Conservation (phyloP, 2,329 filamentous ascomycete species). For the Aspergillus sp. region DNA sequence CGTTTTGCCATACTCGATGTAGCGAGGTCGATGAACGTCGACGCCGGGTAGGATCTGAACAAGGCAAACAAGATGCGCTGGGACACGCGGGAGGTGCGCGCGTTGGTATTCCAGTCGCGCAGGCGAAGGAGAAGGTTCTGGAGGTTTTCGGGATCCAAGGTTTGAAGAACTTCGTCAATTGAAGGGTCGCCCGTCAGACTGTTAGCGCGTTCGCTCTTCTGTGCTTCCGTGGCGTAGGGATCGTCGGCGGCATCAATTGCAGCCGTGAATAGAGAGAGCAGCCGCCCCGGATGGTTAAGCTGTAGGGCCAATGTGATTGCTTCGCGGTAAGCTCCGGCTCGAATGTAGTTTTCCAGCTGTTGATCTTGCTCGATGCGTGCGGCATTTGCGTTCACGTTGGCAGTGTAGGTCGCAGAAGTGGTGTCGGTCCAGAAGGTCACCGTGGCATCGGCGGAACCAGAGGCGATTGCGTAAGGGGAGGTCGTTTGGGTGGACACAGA, state of each 20-base stretch:
- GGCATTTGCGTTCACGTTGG: conserved; percentile 70
- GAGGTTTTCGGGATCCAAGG: conserved; percentile 79
- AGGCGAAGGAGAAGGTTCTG: conserved; percentile 77
- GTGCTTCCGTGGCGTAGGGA: conserved; percentile 32
- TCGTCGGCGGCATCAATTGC: conserved; percentile 75
- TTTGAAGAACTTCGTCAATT: conserved; percentile 81
- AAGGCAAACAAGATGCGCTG: conserved; percentile 81
- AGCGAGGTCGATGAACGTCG: conserved; percentile 70
- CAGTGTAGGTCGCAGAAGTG: conserved; percentile 73
- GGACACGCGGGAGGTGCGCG: conserved; percentile 77
- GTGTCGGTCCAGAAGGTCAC: conserved; percentile 97
- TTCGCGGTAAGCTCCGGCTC: conserved; percentile 82
- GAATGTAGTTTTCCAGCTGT: conserved; percentile 87
- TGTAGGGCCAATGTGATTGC: conserved; percentile 89
- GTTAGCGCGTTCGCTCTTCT: conserved; percentile 26
- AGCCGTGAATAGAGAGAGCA: conserved; percentile 78
- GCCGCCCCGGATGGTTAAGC: conserved; percentile 86
- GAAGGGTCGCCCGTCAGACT: conserved; percentile 47
- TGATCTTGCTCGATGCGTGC: conserved; percentile 92
- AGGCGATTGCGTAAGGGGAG: conserved; percentile 70
- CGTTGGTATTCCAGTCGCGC: conserved; percentile 97
- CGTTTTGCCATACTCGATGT: conserved; percentile 28
- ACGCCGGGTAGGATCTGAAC: conserved; percentile 76
- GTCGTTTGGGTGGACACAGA: conserved; percentile 28
- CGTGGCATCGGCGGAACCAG: conserved; percentile 87